Evolutionary conservation across 176 grass and related monocot species (phyloP).

Genomic region (Cymbopogon citratus): DNA sequence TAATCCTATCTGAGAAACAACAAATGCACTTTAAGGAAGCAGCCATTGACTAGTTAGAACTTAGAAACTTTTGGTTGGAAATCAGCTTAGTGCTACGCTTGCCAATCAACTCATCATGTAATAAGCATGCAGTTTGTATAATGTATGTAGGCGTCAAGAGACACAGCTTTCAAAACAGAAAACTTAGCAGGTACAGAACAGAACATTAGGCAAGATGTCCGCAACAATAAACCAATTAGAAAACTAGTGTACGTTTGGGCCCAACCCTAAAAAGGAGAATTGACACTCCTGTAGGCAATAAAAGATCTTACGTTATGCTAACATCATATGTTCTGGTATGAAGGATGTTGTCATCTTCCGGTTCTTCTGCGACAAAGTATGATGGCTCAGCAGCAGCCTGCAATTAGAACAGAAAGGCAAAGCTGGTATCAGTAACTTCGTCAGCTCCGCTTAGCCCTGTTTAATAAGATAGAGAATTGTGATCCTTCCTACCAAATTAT

Average conservation of each 20-base stretch:
- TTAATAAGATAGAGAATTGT: conserved; percentile 24
- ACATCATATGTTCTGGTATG: conserved; percentile 90
- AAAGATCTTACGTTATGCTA: conserved; percentile 84
- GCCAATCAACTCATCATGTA: background rate
- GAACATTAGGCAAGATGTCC: background rate
- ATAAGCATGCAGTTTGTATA: background rate
- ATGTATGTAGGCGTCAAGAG: background rate
- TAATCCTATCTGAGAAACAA: conserved; percentile 4
- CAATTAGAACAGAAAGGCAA: conserved; percentile 28
- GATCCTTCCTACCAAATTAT: conserved; percentile 51
- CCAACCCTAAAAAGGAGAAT: background rate
- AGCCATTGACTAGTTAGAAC: background rate
- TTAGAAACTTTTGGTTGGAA: background rate
- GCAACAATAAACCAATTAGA: background rate
- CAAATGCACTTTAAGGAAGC: background rate
- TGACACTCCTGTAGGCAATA: background rate
- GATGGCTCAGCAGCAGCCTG: conserved; percentile 61
- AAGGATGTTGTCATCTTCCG: conserved; percentile 96
- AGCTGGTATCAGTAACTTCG: conserved; percentile 19
- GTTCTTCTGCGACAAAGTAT: conserved; percentile 82
- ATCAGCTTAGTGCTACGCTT: background rate
- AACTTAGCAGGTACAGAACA: background rate
- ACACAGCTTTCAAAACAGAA: background rate
- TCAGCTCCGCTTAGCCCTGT: background rate
- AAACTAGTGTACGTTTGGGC: background rate